Percentiles rank a stretch among this genome's conserved stretches.
Conservation (phyloP, 2,329 filamentous ascomycete genomes). For the Cyphellophora europaea region DNA sequence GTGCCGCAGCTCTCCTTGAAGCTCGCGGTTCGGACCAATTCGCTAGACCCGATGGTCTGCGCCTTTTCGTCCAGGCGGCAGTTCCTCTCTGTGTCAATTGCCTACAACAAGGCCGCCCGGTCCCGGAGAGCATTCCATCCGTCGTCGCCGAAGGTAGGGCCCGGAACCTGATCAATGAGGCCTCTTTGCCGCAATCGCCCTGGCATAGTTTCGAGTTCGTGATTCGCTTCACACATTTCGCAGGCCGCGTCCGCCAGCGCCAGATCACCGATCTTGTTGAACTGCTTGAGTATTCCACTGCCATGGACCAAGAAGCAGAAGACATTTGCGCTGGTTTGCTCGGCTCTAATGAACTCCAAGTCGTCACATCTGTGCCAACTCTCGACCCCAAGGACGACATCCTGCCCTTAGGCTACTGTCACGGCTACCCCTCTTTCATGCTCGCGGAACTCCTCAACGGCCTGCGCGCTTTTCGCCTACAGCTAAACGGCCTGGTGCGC, state of each 20-base stretch:
- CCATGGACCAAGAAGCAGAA: slow-evolving; percentile 27
- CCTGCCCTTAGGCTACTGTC: slow-evolving; percentile 45
- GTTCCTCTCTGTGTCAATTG: not conserved
- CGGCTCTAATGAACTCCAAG: no score
- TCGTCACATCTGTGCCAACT: slow-evolving; percentile 18
- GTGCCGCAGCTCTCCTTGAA: slow-evolving; percentile 50
- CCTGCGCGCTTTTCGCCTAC: slow-evolving; percentile 49
- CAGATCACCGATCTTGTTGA: slow-evolving; percentile 19
- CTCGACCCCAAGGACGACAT: slow-evolving; percentile 24
- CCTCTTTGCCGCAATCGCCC: no score
- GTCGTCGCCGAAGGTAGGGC: no score
- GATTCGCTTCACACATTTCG: slow-evolving; percentile 20
- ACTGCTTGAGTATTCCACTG: slow-evolving; percentile 25
- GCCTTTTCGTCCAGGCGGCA: slow-evolving; percentile 39
- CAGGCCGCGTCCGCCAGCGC: slow-evolving; percentile 23
- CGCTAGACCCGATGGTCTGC: slow-evolving; percentile 36
- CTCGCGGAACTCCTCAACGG: slow-evolving; percentile 49
- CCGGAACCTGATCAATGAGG: no score
- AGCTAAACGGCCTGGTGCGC: slow-evolving; percentile 42
- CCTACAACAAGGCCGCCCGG: not conserved
- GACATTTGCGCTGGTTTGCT: no score
- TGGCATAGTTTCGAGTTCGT: no score
- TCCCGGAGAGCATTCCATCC: not conserved
- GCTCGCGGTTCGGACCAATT: slow-evolving; percentile 29
- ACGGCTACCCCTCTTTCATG: slow-evolving; percentile 47